Conservation (phyloP, 345 rosid genomes). For the Diplotaxis tenuifolia region DNA sequence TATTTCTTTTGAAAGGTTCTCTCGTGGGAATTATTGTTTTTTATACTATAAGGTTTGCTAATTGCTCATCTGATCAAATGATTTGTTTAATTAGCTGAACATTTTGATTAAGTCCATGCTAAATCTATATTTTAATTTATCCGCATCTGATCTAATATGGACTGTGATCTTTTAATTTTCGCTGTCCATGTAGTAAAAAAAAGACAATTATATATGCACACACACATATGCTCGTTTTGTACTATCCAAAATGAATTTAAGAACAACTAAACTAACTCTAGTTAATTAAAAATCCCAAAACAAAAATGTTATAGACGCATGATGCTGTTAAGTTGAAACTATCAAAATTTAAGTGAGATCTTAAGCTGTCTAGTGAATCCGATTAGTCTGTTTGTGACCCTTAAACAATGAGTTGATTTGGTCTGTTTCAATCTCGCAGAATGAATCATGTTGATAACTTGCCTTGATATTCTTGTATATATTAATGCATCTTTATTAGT, state of each 20-base stretch:
- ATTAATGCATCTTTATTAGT: background rate
- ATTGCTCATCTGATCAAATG: constrained; percentile 20
- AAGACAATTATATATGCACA: background rate
- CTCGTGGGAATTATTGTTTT: constrained; percentile 29
- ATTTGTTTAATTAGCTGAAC: constrained; percentile 39
- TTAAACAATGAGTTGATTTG: constrained; percentile 12
- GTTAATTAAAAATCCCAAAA: no score
- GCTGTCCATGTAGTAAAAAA: background rate
- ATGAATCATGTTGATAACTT: constrained; percentile 10
- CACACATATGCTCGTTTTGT: background rate
- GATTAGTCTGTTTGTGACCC: background rate
- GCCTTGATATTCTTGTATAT: background rate
- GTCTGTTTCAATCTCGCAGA: background rate
- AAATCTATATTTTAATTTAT: constrained; percentile 14
- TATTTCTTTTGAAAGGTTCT: constrained; percentile 29
- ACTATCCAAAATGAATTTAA: background rate
- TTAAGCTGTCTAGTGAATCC: constrained; percentile 4
- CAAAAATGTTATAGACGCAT: background rate
- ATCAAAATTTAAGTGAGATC: background rate
- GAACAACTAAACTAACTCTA: background rate
- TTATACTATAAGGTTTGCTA: constrained; percentile 10
- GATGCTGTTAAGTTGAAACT: background rate
- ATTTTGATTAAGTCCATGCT: constrained; percentile 42
- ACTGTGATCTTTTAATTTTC: background rate
- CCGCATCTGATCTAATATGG: constrained; percentile 17